Conservation (phyloP, 768 basidiomycete genomes). For the Trametes villosa region DNA sequence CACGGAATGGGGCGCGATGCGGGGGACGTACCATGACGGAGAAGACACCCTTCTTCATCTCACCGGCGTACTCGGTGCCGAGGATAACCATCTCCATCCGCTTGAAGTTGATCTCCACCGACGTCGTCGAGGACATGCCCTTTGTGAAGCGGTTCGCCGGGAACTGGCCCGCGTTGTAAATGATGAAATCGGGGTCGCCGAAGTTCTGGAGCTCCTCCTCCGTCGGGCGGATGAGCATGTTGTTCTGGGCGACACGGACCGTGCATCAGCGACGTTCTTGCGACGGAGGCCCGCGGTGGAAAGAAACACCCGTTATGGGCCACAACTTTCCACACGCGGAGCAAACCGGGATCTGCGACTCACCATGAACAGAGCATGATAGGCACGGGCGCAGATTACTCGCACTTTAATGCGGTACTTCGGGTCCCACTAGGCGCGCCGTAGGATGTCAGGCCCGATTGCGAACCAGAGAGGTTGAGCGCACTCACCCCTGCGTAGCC, state of each 20-base stretch:
- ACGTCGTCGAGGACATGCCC: slow-evolving; percentile 99
- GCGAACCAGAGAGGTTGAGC: not conserved
- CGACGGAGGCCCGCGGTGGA: slow-evolving; percentile 15
- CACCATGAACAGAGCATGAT: slow-evolving; percentile 98
- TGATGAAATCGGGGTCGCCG: slow-evolving; percentile 98
- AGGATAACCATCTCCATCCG: slow-evolving; percentile 99
- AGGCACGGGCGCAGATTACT: slow-evolving; percentile 96
- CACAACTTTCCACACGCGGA: slow-evolving; percentile 8
- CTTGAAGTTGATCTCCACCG: slow-evolving; percentile 99
- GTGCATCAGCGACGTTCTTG: slow-evolving; percentile 16
- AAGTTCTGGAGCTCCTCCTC: slow-evolving; percentile 92
- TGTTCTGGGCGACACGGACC: slow-evolving; percentile 60
- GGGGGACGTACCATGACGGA: slow-evolving; percentile 80
- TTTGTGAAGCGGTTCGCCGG: slow-evolving; percentile 99
- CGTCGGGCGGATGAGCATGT: slow-evolving; percentile 99
- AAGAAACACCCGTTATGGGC: slow-evolving; percentile 7
- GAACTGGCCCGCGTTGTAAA: slow-evolving; percentile 99
- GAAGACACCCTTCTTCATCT: slow-evolving; percentile 99
- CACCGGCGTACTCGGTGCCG: slow-evolving; percentile 95
- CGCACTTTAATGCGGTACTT: slow-evolving; percentile 99
- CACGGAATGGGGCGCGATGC: not conserved
- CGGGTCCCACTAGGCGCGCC: slow-evolving; percentile 80
- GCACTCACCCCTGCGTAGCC: slow-evolving; percentile 83
- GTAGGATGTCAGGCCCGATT: not conserved
- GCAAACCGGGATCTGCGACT: slow-evolving; percentile 37